These are phyloP conservation scores for Globisporangium paddicum DNA, from an alignment of 352 stramenopile species.

Conservation along the genomic window DNA sequence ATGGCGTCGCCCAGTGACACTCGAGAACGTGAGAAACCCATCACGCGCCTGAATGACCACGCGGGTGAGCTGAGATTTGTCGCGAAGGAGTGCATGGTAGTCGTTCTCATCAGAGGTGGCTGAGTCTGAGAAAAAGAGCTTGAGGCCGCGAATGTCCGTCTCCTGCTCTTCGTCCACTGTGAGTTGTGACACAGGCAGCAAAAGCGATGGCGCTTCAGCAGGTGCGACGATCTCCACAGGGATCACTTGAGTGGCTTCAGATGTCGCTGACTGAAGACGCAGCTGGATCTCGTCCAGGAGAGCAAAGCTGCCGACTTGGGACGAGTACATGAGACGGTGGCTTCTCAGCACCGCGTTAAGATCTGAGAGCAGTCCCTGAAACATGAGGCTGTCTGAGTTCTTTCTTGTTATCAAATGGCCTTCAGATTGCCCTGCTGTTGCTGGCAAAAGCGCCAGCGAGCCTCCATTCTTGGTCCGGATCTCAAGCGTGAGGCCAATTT, in stretches of 20 bases:
- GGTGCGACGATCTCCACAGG: constrained; percentile 7
- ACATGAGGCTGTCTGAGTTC: neutral
- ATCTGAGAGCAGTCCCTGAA: constrained; percentile 9
- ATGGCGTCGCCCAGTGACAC: too few species aligned
- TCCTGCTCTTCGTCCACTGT: constrained; percentile 1
- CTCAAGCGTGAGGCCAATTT: constrained; percentile 5
- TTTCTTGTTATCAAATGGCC: neutral
- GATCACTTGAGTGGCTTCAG: neutral
- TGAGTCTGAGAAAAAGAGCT: neutral
- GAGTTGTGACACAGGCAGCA: constrained; percentile 4
- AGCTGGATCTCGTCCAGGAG: constrained; percentile 7
- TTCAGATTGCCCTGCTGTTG: neutral
- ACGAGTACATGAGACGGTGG: constrained; percentile 9
- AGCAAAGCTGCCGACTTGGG: neutral
- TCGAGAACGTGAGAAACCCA: constrained; percentile 8
- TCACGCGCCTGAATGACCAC: neutral
- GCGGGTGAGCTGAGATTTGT: neutral
- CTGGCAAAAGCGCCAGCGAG: constrained; percentile 2
- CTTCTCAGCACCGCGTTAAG: constrained; percentile 9
- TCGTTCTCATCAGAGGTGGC: neutral
- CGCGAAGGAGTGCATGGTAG: neutral
- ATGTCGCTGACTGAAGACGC: neutral
- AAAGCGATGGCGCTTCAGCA: constrained; percentile 1
- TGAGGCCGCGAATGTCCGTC: constrained; percentile 10
- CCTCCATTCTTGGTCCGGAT: constrained; percentile 4